Conservation (phyloP, 2,329 filamentous ascomycete genomes). For the Ceratocystis papillata region DNA sequence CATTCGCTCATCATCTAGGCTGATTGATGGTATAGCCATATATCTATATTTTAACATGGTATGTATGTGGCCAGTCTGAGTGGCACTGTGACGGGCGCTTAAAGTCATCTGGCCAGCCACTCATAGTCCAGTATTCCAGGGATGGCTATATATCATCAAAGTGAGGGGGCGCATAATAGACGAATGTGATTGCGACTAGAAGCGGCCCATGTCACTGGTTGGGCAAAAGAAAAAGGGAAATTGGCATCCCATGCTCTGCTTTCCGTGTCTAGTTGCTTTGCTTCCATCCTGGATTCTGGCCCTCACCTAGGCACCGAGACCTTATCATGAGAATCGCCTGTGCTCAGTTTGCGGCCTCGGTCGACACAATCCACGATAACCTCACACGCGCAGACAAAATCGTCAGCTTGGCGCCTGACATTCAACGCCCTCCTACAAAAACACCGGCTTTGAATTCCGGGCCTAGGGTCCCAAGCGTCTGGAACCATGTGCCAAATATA, state of each 20-base stretch:
- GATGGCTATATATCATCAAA: background rate
- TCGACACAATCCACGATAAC: conserved; percentile 1
- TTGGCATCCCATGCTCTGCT: background rate
- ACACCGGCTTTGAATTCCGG: background rate
- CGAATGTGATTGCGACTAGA: too few relatives aligned
- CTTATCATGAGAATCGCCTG: background rate
- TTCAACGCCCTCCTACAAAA: background rate
- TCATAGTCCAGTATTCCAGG: background rate
- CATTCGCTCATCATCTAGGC: too few relatives aligned
- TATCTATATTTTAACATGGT: background rate
- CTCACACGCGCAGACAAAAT: conserved; percentile 3
- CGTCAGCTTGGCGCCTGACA: background rate
- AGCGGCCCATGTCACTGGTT: too few relatives aligned
- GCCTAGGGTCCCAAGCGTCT: background rate
- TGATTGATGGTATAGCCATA: too few relatives aligned
- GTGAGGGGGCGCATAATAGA: background rate
- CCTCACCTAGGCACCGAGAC: background rate
- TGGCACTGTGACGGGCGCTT: conserved; percentile 5
- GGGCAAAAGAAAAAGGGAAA: too few relatives aligned
- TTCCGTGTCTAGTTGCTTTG: background rate
- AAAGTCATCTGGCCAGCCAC: background rate
- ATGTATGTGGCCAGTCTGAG: background rate
- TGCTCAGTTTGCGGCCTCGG: background rate
- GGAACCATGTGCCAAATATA: background rate
- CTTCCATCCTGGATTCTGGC: background rate